These are phyloP conservation scores for Ascochyta clinopodiicola DNA, from an alignment of 2,329 filamentous ascomycete genomes.

Conservation along the genomic window DNA sequence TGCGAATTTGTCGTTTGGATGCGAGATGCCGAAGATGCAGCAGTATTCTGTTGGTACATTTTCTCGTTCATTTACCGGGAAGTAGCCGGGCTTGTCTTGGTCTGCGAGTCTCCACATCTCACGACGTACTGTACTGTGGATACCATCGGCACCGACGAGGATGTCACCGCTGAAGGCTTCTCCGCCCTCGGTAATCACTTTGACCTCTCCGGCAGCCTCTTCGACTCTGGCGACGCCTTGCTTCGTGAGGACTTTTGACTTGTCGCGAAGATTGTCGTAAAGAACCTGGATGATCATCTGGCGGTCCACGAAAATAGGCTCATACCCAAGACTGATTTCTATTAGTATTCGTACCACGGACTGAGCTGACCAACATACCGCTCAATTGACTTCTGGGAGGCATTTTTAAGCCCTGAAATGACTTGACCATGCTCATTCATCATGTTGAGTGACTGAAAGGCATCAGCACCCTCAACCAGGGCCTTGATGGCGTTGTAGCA, in stretches of 20 bases:
- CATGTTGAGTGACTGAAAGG: too few species aligned
- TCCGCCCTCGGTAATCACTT: slow-evolving; percentile 18
- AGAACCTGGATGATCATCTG: slow-evolving; percentile 20
- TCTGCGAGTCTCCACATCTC: slow-evolving; percentile 26
- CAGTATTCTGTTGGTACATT: slow-evolving; percentile 19
- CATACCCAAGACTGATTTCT: neutral
- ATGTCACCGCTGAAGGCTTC: slow-evolving; percentile 13
- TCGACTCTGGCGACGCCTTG: slow-evolving; percentile 5
- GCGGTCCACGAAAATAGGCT: slow-evolving; percentile 20
- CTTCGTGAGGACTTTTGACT: slow-evolving; percentile 13
- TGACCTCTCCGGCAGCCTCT: slow-evolving; percentile 1
- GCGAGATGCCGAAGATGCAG: slow-evolving; percentile 24
- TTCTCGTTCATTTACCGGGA: slow-evolving; percentile 7
- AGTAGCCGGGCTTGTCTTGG: slow-evolving; percentile 2
- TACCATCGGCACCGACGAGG: slow-evolving; percentile 26
- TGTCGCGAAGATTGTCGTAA: slow-evolving; percentile 22
- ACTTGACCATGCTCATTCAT: neutral
- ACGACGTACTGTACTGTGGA: slow-evolving; percentile 21
- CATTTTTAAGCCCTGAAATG: too few species aligned
- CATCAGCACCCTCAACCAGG: too few species aligned
- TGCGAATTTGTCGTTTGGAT: slow-evolving; percentile 1
- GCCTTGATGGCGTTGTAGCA: slow-evolving; percentile 7
- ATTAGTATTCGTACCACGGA: too few species aligned
- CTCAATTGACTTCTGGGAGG: too few species aligned
- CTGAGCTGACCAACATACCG: too few species aligned